These are phyloP conservation scores for Euphorbia pulcherrima DNA, from an alignment of 345 rosid genomes.

Conservation along the genomic window DNA sequence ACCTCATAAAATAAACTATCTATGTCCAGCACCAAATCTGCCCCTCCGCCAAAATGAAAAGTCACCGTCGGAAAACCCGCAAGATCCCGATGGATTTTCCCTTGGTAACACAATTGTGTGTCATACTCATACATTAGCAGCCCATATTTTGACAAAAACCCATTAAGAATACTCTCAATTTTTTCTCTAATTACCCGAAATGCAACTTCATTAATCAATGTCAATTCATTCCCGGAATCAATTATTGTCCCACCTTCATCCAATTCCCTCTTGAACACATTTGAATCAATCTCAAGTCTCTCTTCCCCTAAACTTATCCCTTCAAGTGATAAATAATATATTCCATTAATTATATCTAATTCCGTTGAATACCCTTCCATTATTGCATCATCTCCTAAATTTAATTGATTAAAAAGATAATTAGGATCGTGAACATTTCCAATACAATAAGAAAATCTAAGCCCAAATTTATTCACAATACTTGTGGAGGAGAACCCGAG, in stretches of 20 bases:
- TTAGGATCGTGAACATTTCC: slow-evolving; percentile 25
- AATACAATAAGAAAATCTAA: slow-evolving; percentile 48
- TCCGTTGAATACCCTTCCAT: slow-evolving; percentile 41
- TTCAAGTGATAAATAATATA: slow-evolving; percentile 30
- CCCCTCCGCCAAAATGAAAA: slow-evolving; percentile 18
- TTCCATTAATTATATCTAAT: slow-evolving; percentile 1
- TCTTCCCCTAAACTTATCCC: slow-evolving; percentile 37
- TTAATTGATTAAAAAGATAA: slow-evolving; percentile 26
- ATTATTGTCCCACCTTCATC: slow-evolving; percentile 20
- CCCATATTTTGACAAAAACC: slow-evolving; percentile 8
- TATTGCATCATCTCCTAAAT: slow-evolving; percentile 27
- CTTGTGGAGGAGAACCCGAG: slow-evolving; percentile 22
- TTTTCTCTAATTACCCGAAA: slow-evolving; percentile 16
- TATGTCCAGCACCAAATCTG: slow-evolving; percentile 15
- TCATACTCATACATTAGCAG: no score
- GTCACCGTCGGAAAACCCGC: slow-evolving; percentile 14
- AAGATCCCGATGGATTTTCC: slow-evolving; percentile 20
- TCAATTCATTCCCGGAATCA: slow-evolving; percentile 31
- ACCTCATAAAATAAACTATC: background rate
- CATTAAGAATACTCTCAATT: slow-evolving; percentile 19
- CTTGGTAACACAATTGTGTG: slow-evolving; percentile 34
- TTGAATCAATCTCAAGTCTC: slow-evolving; percentile 25
- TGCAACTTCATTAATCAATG: slow-evolving; percentile 19
- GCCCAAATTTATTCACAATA: slow-evolving; percentile 13
- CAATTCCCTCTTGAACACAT: background rate